Percentiles rank a stretch among this genome's conserved stretches.
These are phyloP conservation scores for Lithospermum erythrorhizon DNA, from an alignment of 257 asterid genomes.

Conservation along the genomic window DNA sequence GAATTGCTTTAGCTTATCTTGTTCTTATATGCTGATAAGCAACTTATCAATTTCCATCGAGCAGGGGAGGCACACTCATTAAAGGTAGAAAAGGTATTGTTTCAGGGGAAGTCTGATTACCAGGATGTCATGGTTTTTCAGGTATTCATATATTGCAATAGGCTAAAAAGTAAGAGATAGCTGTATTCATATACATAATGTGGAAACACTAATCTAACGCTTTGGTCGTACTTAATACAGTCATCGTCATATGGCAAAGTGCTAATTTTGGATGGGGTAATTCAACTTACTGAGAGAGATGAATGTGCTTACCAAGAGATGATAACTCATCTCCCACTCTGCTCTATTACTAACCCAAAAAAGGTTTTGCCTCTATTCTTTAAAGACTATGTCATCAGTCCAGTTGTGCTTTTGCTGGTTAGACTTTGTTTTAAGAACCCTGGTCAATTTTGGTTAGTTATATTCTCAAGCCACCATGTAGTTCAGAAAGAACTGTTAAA, in stretches of 20 bases:
- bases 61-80: conserved; percentile 98
- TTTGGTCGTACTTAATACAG: conserved; percentile 34
- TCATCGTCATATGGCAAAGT: conserved; percentile 91
- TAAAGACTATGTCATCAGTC: background rate
- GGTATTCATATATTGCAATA: conserved; percentile 30
- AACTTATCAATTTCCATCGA: conserved; percentile 5
- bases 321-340: conserved; percentile 91
- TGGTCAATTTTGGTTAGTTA: no score
- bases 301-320: conserved; percentile 99
- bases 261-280: conserved; percentile 94
- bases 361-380: conserved; percentile 36
- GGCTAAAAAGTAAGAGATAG: background rate
- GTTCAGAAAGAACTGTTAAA: no score
- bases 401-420: background rate
- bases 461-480: no score
- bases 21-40: background rate
- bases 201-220: conserved; percentile 6
- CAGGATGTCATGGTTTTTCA: conserved; percentile 89
- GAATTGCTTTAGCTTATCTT: background rate
- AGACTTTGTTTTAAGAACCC: no score
- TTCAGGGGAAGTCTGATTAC: conserved; percentile 83
- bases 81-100: conserved; percentile 79
- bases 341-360: conserved; percentile 78
- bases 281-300: conserved; percentile 95
- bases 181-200: no score